A percentile compares a stretch with the other conserved stretches of the same genome.
Conservation (phyloP, 116 monocot species). For the Papilionanthe hybrid region DNA sequence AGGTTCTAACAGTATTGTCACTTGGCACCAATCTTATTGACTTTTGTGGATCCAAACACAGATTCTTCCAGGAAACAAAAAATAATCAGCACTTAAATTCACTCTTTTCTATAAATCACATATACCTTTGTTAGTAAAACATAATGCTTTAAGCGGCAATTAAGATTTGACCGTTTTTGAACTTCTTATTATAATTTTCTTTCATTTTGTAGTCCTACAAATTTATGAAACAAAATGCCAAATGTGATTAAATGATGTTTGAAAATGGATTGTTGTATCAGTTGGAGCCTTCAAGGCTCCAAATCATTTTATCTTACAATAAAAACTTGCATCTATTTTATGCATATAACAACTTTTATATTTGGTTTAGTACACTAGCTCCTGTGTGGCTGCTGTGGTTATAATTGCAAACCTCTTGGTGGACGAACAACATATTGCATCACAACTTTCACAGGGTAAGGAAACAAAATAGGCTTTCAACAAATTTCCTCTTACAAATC, state of each 20-base stretch:
- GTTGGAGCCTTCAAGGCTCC: background rate
- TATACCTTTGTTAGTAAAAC: background rate
- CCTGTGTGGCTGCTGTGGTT: conserved; percentile 41
- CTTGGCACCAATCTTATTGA: background rate
- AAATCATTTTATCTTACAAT: background rate
- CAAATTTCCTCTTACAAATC: background rate
- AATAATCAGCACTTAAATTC: no score
- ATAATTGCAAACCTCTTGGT: conserved; percentile 74
- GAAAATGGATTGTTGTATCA: background rate
- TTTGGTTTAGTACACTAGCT: conserved; percentile 39
- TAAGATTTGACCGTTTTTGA: background rate
- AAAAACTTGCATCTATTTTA: background rate
- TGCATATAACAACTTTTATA: background rate
- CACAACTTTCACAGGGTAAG: conserved; percentile 48
- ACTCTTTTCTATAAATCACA: background rate
- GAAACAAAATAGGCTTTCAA: background rate
- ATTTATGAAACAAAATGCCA: background rate
- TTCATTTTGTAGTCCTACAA: background rate
- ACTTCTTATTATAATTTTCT: background rate
- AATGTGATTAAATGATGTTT: background rate
- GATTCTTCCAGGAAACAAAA: no score
- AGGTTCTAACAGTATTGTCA: background rate
- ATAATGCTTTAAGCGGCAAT: background rate
- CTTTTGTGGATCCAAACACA: background rate
- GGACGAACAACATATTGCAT: conserved; percentile 46